A percentile compares a stretch with the other conserved stretches of the same genome.
phyloP scores from a whole-genome alignment of 2,329 filamentous ascomycete species.

The Ascochyta fabae region DNA sequence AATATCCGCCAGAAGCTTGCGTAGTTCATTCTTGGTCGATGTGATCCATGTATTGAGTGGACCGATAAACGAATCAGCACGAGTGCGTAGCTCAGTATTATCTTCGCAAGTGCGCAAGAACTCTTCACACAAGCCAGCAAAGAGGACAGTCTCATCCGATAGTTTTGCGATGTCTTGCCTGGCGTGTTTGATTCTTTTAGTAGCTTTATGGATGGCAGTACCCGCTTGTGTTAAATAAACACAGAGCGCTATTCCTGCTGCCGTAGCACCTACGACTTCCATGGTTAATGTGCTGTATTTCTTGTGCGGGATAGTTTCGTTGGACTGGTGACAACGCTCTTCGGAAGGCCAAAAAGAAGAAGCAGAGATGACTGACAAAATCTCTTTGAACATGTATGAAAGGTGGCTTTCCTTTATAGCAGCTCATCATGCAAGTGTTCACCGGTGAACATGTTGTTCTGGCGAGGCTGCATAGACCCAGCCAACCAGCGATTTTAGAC shows the following conservation, averaged over 20 bases:
- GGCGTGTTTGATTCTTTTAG: background rate
- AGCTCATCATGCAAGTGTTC: background rate
- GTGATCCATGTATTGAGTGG: background rate
- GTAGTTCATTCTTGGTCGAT: background rate
- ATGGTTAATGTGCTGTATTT: too few relatives aligned
- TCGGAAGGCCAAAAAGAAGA: background rate
- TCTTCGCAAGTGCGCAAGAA: background rate
- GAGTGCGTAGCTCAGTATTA: too few relatives aligned
- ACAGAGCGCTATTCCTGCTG: background rate
- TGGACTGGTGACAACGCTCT: too few relatives aligned
- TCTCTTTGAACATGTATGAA: too few relatives aligned
- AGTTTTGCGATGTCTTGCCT: background rate
- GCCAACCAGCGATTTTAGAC: conserved; percentile 1
- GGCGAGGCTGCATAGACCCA: background rate
- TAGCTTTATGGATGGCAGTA: background rate
- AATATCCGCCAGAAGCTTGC: background rate
- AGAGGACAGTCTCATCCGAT: background rate
- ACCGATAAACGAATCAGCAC: too few relatives aligned
- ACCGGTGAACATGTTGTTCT: conserved; percentile 3
- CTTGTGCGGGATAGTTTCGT: too few relatives aligned
- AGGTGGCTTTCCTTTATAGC: too few relatives aligned
- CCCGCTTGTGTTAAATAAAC: background rate
- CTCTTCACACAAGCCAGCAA: background rate
- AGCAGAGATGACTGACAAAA: background rate
- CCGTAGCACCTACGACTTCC: background rate